Evolutionary conservation across 2,329 filamentous ascomycete species (phyloP), one percentile per base, ranked within the genome.

Genomic region (Lachnellula arida): DNA sequence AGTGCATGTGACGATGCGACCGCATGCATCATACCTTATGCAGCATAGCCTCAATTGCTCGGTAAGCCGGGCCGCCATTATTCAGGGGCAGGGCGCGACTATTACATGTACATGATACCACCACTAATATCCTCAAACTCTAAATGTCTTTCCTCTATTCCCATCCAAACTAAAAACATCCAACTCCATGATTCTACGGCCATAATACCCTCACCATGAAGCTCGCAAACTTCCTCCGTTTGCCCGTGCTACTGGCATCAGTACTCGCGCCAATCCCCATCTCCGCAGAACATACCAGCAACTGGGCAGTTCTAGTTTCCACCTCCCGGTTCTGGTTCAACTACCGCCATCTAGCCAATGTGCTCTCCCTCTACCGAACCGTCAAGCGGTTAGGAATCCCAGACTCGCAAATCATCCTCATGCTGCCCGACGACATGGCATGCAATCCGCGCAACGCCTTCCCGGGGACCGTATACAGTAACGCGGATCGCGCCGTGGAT

Each of bases 271-370:
- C 78, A 8, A 32, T 58, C 8, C 50, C 62, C 40, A 66, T 67
- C 23, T 71, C 72, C 28, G 82, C 85, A 63, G 87, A 93, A 67
- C 94, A 99, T 75, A 99, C 94, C 15, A 97, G 91, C 71, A 99
- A 99, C 75, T 99, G 94, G 94, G 94, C 94, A 9, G 94, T 99
- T 60, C 86, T 99, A n/a, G 94, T 99, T 57, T 94, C 89, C 63
- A 99, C 94, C 5, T 99, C 94, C 52, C 89, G 94, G 53, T 99
- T 99, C 80, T 99, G 94, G 94, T 99, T 99, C 85, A 99, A 99
- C 77, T 99, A 99, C 75, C 89, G 94, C 56, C 94, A 99, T 73
- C 87, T 99, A 51, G 92, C 94, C 73, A 99, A 99, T 76, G 94
- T 96, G 17, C 85, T 99, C 59, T 97, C 93, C 57, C 86, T 99